Conservation (phyloP, 345 rosid species). For the Eucalyptus polybractea region DNA sequence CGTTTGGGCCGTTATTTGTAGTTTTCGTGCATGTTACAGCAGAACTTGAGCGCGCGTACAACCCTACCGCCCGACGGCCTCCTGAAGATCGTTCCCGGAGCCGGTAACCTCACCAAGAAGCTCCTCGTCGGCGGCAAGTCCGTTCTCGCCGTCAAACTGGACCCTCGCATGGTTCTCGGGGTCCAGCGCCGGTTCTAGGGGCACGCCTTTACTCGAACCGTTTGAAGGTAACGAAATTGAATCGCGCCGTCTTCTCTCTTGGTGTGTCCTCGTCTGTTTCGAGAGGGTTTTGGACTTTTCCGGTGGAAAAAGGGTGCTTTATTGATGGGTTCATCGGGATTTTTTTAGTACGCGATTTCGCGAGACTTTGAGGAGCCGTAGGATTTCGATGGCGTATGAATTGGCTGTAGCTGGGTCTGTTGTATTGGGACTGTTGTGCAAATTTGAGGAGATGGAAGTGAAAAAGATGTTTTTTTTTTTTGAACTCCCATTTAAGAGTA, state of each 20-base stretch:
- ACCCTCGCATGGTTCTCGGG: constrained; percentile 86
- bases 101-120: constrained; percentile 81
- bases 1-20: too few species aligned
- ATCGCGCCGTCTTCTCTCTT: neutral
- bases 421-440: neutral
- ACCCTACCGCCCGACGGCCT: constrained; percentile 24
- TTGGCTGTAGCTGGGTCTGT: neutral
- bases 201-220: constrained; percentile 44
- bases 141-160: constrained; percentile 72
- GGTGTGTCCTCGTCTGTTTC: neutral
- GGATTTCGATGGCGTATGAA: neutral
- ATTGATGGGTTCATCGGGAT: neutral
- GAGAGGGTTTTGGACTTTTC: neutral
- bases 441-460: neutral
- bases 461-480: neutral
- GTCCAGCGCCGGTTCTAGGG: constrained; percentile 80
- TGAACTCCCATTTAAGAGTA: neutral
- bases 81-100: constrained; percentile 84
- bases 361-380: neutral
- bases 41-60: neutral
- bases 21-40: rapidly evolving
- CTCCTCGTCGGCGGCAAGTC: constrained; percentile 72
- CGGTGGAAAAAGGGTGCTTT: neutral
- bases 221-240: constrained; percentile 22
- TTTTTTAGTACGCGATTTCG: neutral